Percentiles rank a stretch among this genome's conserved stretches.
phyloP scores from a whole-genome alignment of 1,139 yeast species.

The Yueomyces sp. region DNA sequence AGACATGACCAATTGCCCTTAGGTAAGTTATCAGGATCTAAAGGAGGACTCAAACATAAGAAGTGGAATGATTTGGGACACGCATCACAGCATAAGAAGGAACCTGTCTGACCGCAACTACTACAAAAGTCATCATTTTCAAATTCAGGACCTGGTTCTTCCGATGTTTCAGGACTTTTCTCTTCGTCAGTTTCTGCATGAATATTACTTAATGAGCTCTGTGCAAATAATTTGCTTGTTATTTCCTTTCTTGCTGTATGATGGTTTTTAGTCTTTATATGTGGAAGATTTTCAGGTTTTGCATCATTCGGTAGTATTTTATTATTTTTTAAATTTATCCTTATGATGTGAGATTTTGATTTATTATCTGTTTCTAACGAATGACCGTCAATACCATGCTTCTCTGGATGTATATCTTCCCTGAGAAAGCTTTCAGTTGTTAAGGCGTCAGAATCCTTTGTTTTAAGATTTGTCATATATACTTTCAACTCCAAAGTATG shows the following conservation, averaged over 20 bases:
- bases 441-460: conserved; percentile 11
- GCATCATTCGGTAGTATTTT: conserved; percentile 2
- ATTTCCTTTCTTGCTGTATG: conserved; percentile 11
- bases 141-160: conserved; percentile 6
- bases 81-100: conserved; percentile 83
- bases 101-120: conserved; percentile 79
- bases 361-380: conserved; percentile 3
- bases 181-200: conserved; percentile 5
- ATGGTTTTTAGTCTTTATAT: conserved; percentile 3
- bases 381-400: conserved; percentile 5
- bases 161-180: conserved; percentile 3
- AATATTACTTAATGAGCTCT: conserved; percentile 3
- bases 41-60: conserved; percentile 82
- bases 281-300: conserved; percentile 9
- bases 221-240: conserved; percentile 16
- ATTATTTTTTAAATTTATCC: conserved; percentile 1
- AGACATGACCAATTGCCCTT: conserved; percentile 87
- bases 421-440: conserved; percentile 14
- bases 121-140: conserved; percentile 83
- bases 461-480: conserved; percentile 11
- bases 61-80: conserved; percentile 91
- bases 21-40: conserved; percentile 61
- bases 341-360: conserved; percentile 4
- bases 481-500: conserved; percentile 6
- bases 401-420: not conserved